Evolutionary conservation across 73 alveolate species (phyloP).

Genomic region (Symbiodinium natans): DNA sequence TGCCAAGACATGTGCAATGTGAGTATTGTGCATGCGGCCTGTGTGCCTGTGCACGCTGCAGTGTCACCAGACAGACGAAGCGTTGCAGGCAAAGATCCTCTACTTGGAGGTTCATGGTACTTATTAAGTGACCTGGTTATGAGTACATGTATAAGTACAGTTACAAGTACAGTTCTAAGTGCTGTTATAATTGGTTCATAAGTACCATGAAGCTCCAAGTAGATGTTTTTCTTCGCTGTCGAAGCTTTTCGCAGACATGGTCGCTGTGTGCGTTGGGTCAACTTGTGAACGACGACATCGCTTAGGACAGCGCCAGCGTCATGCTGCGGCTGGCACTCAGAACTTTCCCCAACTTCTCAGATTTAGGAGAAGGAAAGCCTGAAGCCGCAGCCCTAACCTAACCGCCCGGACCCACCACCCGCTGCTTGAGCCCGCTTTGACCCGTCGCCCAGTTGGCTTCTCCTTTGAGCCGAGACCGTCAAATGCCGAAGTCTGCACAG

Average conservation of each 20-base stretch:
- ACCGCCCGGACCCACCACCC: neutral
- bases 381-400: too few species aligned
- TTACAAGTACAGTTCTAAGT: too few species aligned
- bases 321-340: neutral
- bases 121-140: too few species aligned
- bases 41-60: neutral
- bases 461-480: too few species aligned
- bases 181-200: too few species aligned
- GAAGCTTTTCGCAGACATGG: neutral
- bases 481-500: too few species aligned
- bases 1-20: neutral
- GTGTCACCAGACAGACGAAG: neutral
- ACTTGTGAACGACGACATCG: neutral
- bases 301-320: neutral
- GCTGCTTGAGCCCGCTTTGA: neutral
- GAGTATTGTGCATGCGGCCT: neutral
- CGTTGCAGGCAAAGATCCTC: neutral
- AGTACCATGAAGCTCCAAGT: too few species aligned
- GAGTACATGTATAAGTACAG: too few species aligned
- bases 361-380: too few species aligned
- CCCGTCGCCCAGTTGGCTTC: too few species aligned
- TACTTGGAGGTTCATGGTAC: too few species aligned
- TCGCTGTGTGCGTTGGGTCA: neutral
- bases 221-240: neutral
- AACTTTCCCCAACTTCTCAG: too few species aligned